Base-by-base conservation (phyloP, 495 filamentous ascomycete genomes). In the Bacidia gigantensis region DNA sequence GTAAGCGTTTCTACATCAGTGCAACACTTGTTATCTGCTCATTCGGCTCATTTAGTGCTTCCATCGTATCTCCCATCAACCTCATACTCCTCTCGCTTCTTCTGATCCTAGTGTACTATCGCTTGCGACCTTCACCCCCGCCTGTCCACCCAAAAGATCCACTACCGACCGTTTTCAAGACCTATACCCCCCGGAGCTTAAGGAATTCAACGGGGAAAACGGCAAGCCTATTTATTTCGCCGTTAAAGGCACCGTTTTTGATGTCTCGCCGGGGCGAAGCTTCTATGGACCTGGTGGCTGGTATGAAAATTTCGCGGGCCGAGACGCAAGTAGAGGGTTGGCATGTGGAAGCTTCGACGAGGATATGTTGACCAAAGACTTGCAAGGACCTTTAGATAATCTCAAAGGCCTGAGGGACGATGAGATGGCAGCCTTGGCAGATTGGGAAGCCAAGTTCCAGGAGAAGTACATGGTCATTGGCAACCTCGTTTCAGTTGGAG, bases 381-480 rank as follows among this genome's bases (percentile, higher is more conserved):
- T 97, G 49, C 77, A 89, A 41, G 88, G 79, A 2, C 89, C 89
- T 22, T 68, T 98, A 53, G 93, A 98, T 66, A 81, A 74, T 44
- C 73, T 97, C 22, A 72, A 78, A 49, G 87, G 83, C 46, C 68
- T 98, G 45, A 79, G 76, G 12, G 67, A 62, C 0, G 89, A 94
- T 25, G 81, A 96, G 73, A 71, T 83, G 67, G 87, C 88, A 62
- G 83, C 87, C 41, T 67, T 98, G 65, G 73, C 74, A 63, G 85
- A 83, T 5, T 98, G 92, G 92, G 88, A 95, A 69, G 87, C 89
- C 62, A 75, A 88, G 54, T 98, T 98, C 70, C 67, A 68, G 26
- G 87, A 89, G 67, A 98, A 98, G 72, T 98, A 98, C 68, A 67
- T 95, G 26, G 77, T 97, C 10, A 87, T 98, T 17, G 92, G 92